Percentiles rank a stretch among this genome's conserved stretches.
Evolutionary conservation across 225 moss, liverwort and hornwort genomes (phyloP).

Genomic region (Marchantia paleacea): DNA sequence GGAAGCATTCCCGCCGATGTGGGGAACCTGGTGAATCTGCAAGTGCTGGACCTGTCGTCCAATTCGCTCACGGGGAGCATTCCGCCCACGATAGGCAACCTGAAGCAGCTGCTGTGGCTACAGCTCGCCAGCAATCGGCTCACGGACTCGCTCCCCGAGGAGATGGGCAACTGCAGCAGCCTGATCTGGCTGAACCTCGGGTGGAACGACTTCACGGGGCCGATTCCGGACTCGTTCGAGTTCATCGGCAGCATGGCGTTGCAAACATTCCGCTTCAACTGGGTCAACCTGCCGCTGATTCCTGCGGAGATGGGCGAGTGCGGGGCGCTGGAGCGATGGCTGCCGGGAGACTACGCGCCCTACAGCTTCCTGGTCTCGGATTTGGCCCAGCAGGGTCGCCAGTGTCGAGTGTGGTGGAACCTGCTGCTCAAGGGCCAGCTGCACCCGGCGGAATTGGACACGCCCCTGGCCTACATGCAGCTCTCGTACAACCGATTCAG

Average conservation of each 20-base stretch:
- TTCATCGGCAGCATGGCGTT: slow-evolving; percentile 32
- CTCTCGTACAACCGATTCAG: slow-evolving; percentile 50
- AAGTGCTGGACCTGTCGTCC: slow-evolving; percentile 52
- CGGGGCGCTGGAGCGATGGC: slow-evolving; percentile 54
- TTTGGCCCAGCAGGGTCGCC: slow-evolving; percentile 31
- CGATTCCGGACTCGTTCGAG: slow-evolving; percentile 51
- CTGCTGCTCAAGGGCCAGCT: slow-evolving; percentile 53
- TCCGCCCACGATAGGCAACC: slow-evolving; percentile 35
- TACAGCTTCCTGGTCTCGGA: slow-evolving; percentile 41
- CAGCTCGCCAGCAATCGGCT: slow-evolving; percentile 54
- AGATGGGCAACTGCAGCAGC: slow-evolving; percentile 57
- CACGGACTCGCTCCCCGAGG: slow-evolving; percentile 46
- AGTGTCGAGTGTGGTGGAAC: slow-evolving; percentile 57
- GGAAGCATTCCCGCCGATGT: slow-evolving; percentile 50
- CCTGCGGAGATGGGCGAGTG: slow-evolving; percentile 43
- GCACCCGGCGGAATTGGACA: slow-evolving; percentile 37
- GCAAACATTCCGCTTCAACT: slow-evolving; percentile 31
- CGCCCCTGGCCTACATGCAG: slow-evolving; percentile 67
- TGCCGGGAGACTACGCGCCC: slow-evolving; percentile 50
- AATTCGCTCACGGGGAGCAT: slow-evolving; percentile 54
- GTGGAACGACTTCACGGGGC: slow-evolving; percentile 50
- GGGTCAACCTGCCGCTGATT: slow-evolving; percentile 40
- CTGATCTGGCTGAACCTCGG: slow-evolving; percentile 56
- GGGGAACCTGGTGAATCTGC: slow-evolving; percentile 47
- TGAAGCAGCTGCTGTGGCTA: slow-evolving; percentile 34